Evolutionary conservation across 2,329 filamentous ascomycete species (phyloP).

Genomic region (Scedosporium dehoogii): DNA sequence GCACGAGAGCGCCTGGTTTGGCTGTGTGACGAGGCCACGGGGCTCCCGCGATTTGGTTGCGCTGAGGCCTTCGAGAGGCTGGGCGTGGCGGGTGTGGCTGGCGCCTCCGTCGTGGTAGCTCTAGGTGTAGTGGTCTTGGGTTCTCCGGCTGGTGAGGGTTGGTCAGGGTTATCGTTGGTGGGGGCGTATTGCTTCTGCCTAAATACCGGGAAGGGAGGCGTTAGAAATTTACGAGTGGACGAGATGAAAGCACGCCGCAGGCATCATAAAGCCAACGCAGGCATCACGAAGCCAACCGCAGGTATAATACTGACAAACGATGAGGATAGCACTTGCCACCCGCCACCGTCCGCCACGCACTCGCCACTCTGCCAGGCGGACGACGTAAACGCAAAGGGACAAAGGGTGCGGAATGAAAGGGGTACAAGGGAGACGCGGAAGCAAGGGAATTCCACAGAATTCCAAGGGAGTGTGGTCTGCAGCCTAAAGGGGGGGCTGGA

Average conservation of each 20-base stretch:
- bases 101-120: background rate
- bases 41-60: background rate
- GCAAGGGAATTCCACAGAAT: background rate
- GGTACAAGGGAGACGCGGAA: background rate
- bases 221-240: background rate
- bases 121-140: background rate
- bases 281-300: no score
- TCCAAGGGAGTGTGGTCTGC: no score
- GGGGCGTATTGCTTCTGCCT: background rate
- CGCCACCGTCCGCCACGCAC: background rate
- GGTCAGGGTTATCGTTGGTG: background rate
- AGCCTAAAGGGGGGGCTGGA: background rate
- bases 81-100: background rate
- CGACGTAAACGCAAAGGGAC: background rate
- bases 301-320: no score
- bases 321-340: background rate
- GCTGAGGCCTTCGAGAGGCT: background rate
- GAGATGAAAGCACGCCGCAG: no score
- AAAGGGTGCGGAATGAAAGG: background rate
- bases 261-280: no score
- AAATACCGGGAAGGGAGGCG: no score
- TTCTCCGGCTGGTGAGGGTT: background rate
- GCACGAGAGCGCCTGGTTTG: background rate
- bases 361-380: background rate
- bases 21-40: slow-evolving; percentile 1